Evolutionary conservation across 2,329 filamentous ascomycete species (phyloP).

Genomic region (Epichloe sp.): DNA sequence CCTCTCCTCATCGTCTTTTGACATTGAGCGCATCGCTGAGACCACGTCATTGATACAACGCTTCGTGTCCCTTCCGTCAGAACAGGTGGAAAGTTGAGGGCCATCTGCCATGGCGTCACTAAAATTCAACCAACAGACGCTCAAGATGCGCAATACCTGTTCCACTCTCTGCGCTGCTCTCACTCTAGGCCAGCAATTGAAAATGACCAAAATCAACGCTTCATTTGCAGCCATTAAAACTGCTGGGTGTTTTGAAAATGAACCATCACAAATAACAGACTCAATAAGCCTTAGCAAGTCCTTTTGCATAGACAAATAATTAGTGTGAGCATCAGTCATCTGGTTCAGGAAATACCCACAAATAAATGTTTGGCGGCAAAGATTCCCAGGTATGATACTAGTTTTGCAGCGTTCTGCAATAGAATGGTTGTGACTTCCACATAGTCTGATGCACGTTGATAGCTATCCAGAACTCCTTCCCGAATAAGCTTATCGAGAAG

Average conservation of each 20-base stretch:
- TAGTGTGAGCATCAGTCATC: neutral
- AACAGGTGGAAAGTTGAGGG: neutral
- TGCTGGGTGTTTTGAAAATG: conserved; percentile 41
- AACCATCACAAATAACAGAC: conserved; percentile 53
- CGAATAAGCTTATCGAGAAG: conserved; percentile 43
- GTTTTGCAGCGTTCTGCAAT: conserved; percentile 31
- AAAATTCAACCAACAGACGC: conserved; percentile 49
- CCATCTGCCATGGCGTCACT: conserved; percentile 17
- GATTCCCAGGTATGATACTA: conserved; percentile 47
- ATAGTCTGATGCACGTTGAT: conserved; percentile 46
- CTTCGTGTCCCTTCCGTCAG: neutral
- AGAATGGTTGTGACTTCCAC: conserved; percentile 43
- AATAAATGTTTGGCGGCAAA: conserved; percentile 55
- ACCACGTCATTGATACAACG: neutral
- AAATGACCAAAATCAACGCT: conserved; percentile 43
- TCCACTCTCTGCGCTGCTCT: conserved; percentile 38
- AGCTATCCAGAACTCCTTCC: conserved; percentile 40
- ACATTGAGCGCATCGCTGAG: neutral
- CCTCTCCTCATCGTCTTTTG: neutral
- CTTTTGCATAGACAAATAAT: conserved; percentile 20
- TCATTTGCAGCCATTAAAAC: conserved; percentile 39
- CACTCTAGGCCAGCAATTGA: conserved; percentile 58
- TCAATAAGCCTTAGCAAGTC: conserved; percentile 55
- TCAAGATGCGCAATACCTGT: conserved; percentile 49
- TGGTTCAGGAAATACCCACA: conserved; percentile 22